Conservation (phyloP, 2,329 filamentous ascomycete genomes). For the Myriangium duriaei region DNA sequence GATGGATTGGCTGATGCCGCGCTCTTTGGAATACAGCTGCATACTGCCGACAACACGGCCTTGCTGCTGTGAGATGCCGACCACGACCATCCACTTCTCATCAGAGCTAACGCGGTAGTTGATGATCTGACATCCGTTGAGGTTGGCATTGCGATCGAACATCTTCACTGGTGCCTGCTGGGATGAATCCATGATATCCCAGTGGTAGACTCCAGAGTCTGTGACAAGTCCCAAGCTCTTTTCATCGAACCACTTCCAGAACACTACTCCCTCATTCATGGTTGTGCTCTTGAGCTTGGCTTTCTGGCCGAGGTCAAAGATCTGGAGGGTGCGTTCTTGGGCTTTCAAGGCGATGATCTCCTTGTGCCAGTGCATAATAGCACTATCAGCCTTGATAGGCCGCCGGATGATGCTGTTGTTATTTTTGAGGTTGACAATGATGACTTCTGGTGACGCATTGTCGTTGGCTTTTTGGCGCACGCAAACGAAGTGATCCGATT, state of each 20-base stretch:
- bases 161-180: conserved; percentile 75
- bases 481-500: conserved; percentile 94
- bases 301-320: conserved; percentile 89
- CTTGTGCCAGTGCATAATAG: conserved; percentile 97
- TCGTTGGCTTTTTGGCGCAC: conserved; percentile 88
- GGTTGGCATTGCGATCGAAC: conserved; percentile 87
- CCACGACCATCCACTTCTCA: conserved; percentile 95
- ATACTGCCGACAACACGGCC: conserved; percentile 90
- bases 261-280: conserved; percentile 94
- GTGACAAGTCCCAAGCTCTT: conserved; percentile 80
- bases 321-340: conserved; percentile 85
- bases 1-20: conserved; percentile 94
- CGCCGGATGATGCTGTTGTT: conserved; percentile 88
- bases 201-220: conserved; percentile 84
- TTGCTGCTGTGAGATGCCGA: conserved; percentile 87
- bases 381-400: conserved; percentile 97
- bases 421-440: conserved; percentile 97
- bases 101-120: conserved; percentile 96
- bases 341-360: conserved; percentile 96
- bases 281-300: conserved; percentile 91
- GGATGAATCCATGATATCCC: conserved; percentile 83
- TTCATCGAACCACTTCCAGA: conserved; percentile 99
- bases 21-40: conserved; percentile 93
- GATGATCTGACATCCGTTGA: conserved; percentile 92
- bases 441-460: conserved; percentile 75